Base-by-base conservation (phyloP, 2,329 filamentous ascomycete genomes). In the Xylaria arbuscula region DNA sequence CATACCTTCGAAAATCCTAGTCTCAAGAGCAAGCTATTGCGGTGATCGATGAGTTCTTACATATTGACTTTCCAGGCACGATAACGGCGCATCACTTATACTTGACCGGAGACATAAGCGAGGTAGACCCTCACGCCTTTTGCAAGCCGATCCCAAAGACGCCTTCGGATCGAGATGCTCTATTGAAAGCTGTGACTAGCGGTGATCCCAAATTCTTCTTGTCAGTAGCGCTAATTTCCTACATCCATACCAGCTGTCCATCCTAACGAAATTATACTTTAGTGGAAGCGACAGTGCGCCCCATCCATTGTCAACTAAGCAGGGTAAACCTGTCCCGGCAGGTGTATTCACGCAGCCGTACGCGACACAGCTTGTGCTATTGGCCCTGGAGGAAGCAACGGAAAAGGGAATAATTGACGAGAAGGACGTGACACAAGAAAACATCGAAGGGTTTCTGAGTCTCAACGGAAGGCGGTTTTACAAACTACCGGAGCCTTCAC, bases 31-130 rank as follows among this genome's bases (percentile, higher is more conserved):
- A 5, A 13, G 2, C 40, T 51, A 13, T n/a, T 24, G n/a, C 38
- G 56, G 17, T 53, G 54, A 9, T 3, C 63, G 34, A 15, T 24
- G 22, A 17, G 34, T 11, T 28, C 56, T 68, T 15, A 67, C 13
- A 34, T 36, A n/a, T 48, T 36, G 22, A 3, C n/a, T 15, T 11
- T 24, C 51, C 69, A 79, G 90, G 87, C 3, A 95, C 92, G 10
- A 93, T 97, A 72, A 97, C 94, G 0, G 92, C 93, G 1, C 94
- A 97, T 77, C 94, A 97, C 76, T 84, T 97, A 24, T 93, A 88
- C 73, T 85, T 98, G 38, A 93, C 91, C 13, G 89, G 93, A 17
- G 91, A 96, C 75, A 90, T 94, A 74, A 83, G 81, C 68, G 81
- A 81, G 66, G 91, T 90, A 83, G 88, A 89, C 22, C 72, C 72